Conservation (phyloP, 176 grass and related monocot species). For the Eremochloa ophiuroides region DNA sequence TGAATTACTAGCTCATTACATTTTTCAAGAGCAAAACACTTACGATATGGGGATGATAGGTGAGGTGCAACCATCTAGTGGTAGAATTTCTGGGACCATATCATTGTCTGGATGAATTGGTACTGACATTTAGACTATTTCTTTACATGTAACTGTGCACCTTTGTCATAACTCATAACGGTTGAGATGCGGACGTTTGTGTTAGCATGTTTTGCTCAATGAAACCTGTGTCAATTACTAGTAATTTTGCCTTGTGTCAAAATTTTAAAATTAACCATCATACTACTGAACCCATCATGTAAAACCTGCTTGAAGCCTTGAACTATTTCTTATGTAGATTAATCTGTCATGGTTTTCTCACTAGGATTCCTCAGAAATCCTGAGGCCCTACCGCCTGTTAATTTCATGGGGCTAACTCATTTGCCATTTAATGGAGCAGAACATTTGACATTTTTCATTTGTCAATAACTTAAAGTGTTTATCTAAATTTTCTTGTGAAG, state of each 20-base stretch:
- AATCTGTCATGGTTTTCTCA: background rate
- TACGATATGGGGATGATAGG: background rate
- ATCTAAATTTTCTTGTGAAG: background rate
- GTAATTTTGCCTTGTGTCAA: background rate
- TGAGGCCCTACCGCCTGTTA: background rate
- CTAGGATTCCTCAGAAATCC: background rate
- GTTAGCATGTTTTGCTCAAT: background rate
- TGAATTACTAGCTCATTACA: background rate
- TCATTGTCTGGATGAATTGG: background rate
- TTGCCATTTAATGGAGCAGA: background rate
- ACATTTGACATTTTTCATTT: background rate
- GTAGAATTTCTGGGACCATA: background rate
- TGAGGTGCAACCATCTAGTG: background rate
- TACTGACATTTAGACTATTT: background rate
- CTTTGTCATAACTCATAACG: too few species aligned
- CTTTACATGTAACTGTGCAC: background rate
- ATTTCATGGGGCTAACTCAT: background rate
- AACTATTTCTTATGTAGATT: background rate
- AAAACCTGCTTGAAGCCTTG: background rate
- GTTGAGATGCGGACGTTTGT: background rate
- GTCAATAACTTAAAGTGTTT: background rate
- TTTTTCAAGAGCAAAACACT: background rate
- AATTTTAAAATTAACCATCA: background rate
- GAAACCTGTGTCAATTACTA: background rate
- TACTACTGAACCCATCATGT: background rate